Base-by-base conservation (phyloP, 1,139 yeast species). In the Zhuliangozyma parablackwelliae region DNA sequence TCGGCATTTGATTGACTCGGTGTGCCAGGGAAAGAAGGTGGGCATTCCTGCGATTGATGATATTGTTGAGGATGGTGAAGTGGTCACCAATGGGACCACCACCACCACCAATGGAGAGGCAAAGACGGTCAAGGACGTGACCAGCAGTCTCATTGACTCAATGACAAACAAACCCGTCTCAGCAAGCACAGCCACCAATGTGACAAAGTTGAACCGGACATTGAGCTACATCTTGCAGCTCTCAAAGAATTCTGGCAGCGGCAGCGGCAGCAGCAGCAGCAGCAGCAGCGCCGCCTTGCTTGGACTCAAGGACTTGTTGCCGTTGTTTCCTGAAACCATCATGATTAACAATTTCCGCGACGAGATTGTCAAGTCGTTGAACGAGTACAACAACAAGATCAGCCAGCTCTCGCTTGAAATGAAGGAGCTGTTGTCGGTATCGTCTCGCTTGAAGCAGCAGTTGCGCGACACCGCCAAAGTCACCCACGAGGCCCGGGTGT, bases 281-380 rank as follows among this genome's bases (percentile, higher is more conserved):
- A 4, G 16, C 16, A 16, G 16, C 16, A 16, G 28, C 12, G 34
- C 35, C 21, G 40, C 45, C 3, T 48, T 56, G 24, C 61, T 92
- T 21, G 74, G 81, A 3, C 80, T 92, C 36, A 90, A 87, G 48
- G 97, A 92, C 50, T 57, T 94, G 28, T 59, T 94, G 33, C 95
- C 95, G 1, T 62, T 88, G 26, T 82, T 90, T 49, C 96, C 97
- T 0, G 92, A 88, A 48, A 78, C 85, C 38, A 75, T 87, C 1
- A 80, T 85, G 34, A 82, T 92, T 35, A 95, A 88, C 48, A 80
- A 85, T 42, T 77, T 92, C 55, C 88, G 88, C 50, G 85, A 83
- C 35, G 96, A 89, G 49, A 78, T 94, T 28, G 87, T 92, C 25
- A 66, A 72, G 30, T 84, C 94, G 5, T 66, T 92, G 47, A 90